Percentiles rank a stretch among this genome's conserved stretches.
Conservation (phyloP, 768 basidiomycete genomes). For the Tremella fuciformis region DNA sequence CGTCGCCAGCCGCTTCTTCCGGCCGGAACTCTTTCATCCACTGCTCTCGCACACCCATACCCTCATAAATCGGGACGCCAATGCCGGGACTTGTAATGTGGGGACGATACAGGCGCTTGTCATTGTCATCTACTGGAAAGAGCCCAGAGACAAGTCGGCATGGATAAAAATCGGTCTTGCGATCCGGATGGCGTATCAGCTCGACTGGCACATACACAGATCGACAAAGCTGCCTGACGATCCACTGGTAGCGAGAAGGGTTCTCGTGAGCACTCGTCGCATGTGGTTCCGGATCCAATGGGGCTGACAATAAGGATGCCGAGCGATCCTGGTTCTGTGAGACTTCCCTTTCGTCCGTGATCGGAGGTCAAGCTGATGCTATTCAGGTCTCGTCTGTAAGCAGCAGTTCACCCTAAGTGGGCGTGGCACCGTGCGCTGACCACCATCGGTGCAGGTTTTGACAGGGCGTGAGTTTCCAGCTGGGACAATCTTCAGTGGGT, state of each 20-base stretch:
- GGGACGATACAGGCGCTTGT: conserved; percentile 18
- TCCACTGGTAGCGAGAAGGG: conserved; percentile 24
- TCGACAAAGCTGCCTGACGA: conserved; percentile 19
- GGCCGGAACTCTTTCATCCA: not conserved
- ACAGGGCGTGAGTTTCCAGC: not conserved
- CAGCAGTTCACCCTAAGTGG: not conserved
- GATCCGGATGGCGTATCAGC: conserved; percentile 19
- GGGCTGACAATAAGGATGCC: conserved; percentile 15
- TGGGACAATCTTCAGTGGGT: not conserved
- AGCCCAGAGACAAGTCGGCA: conserved; percentile 15
- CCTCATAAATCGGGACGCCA: conserved; percentile 12
- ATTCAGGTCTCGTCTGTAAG: not conserved
- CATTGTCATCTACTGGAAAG: conserved; percentile 23
- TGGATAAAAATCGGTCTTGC: conserved; percentile 30
- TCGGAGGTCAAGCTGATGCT: conserved; percentile 12
- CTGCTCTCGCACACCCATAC: conserved; percentile 18
- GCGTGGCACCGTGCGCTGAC: not conserved
- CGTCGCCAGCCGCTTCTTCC: conserved; percentile 20
- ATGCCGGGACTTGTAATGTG: conserved; percentile 10
- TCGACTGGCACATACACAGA: conserved; percentile 13
- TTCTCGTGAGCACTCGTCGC: conserved; percentile 21
- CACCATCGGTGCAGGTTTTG: not conserved
- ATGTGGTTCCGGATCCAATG: not conserved
- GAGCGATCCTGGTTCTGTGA: conserved; percentile 38
- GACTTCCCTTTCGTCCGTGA: not conserved